These are phyloP conservation scores for Solanum corneliomulleri DNA, from an alignment of 257 asterid species.

Conservation along the genomic window DNA sequence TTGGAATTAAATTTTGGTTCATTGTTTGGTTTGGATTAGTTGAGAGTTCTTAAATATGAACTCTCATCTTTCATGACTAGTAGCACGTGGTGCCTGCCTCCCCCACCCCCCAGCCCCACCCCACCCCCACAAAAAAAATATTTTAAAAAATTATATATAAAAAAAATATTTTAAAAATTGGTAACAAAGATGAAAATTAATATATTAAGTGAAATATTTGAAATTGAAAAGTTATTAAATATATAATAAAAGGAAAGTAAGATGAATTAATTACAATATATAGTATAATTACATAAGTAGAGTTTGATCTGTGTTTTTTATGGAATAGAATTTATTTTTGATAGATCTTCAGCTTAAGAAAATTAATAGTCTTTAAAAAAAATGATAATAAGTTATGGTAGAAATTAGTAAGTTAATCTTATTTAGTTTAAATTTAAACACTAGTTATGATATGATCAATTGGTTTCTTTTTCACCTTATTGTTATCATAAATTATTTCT, in stretches of 20 bases:
- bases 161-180: too few relatives aligned
- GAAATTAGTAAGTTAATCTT: neutral
- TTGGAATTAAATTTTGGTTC: neutral
- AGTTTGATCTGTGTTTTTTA: neutral
- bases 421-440: neutral
- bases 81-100: neutral
- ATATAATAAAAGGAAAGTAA: too few relatives aligned
- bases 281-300: neutral
- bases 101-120: neutral
- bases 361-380: too few relatives aligned
- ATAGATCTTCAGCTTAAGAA: too few relatives aligned
- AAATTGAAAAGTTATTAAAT: neutral
- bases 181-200: neutral
- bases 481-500: neutral
- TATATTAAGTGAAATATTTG: neutral
- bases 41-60: neutral
- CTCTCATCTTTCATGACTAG: neutral
- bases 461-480: neutral
- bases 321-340: too few relatives aligned
- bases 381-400: neutral
- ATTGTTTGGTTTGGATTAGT: conserved; percentile 1
- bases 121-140: neutral
- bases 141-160: too few relatives aligned
- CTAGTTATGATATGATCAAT: neutral
- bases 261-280: too few relatives aligned